A percentile compares a stretch with the other conserved stretches of the same genome.
These are phyloP conservation scores for Alternaria sp. DNA, from an alignment of 2,329 filamentous ascomycete genomes.

Conservation along the genomic window DNA sequence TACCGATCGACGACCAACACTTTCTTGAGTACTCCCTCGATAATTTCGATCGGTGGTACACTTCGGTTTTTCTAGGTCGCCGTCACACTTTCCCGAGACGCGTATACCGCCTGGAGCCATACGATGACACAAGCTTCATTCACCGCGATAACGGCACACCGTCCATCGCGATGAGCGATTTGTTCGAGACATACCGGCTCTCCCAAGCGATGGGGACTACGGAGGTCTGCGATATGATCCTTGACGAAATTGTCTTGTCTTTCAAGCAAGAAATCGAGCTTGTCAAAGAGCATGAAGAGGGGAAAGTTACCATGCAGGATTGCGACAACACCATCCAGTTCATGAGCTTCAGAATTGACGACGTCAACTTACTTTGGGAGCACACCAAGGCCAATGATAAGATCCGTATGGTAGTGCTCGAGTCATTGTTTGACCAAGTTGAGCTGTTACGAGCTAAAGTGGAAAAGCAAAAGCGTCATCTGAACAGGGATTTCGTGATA, in stretches of 20 bases:
- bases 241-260: constrained; percentile 3
- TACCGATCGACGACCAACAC: background rate
- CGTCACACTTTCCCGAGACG: constrained; percentile 5
- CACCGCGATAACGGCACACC: background rate
- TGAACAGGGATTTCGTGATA: background rate
- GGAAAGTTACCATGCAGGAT: background rate
- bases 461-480: background rate
- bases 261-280: background rate
- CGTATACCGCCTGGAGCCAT: background rate
- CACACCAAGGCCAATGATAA: constrained; percentile 8
- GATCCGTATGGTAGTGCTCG: constrained; percentile 10
- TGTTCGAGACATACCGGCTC: constrained; percentile 9
- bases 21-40: background rate
- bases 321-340: background rate
- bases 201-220: constrained; percentile 5
- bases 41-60: constrained; percentile 8
- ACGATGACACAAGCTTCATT: background rate
- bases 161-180: background rate
- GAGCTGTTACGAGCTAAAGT: background rate
- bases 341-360: background rate
- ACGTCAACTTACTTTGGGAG: constrained; percentile 7
- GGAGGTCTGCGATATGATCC: constrained; percentile 13
- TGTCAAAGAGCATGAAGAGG: background rate
- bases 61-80: background rate
- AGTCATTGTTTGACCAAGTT: background rate